phyloP scores from a whole-genome alignment of 2,329 filamentous ascomycete genomes.

The Fusarium compactum region DNA sequence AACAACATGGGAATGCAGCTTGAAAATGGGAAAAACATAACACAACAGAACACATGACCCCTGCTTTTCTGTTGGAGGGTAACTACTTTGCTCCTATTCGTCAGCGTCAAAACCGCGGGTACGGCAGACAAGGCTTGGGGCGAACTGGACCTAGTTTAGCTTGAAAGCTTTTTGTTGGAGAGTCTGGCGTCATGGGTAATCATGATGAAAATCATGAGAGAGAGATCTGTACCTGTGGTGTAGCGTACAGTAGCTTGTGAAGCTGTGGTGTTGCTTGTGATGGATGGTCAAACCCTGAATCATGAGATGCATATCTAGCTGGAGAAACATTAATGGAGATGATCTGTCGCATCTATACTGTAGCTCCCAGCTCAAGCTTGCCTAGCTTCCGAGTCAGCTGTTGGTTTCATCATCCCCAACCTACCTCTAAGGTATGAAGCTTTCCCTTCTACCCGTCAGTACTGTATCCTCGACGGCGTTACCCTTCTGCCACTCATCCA shows the following conservation, averaged over 20 bases:
- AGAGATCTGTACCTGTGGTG: neutral
- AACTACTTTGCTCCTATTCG: constrained; percentile 28
- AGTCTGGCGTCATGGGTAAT: constrained; percentile 28
- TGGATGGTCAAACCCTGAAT: neutral
- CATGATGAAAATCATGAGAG: constrained; percentile 6
- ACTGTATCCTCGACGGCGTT: neutral
- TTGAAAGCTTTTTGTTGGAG: constrained; percentile 40
- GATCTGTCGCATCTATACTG: constrained; percentile 25
- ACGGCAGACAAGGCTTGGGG: constrained; percentile 39
- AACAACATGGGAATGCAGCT: neutral
- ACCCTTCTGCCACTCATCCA: neutral
- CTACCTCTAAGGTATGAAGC: neutral
- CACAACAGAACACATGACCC: constrained; percentile 31
- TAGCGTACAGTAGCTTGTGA: too few relatives aligned
- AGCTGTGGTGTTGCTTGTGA: too few relatives aligned
- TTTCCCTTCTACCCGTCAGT: neutral
- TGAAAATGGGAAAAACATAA: constrained; percentile 4
- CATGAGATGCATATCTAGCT: neutral
- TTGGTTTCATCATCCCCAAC: neutral
- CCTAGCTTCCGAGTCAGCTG: constrained; percentile 21
- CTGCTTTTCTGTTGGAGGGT: constrained; percentile 19
- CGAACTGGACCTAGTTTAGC: constrained; percentile 35
- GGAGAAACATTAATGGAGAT: neutral
- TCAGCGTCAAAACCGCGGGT: constrained; percentile 6
- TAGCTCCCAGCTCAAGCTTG: constrained; percentile 24